Conservation (phyloP, 192 early-diverging fungal genomes). For the Coemansia sp. region DNA sequence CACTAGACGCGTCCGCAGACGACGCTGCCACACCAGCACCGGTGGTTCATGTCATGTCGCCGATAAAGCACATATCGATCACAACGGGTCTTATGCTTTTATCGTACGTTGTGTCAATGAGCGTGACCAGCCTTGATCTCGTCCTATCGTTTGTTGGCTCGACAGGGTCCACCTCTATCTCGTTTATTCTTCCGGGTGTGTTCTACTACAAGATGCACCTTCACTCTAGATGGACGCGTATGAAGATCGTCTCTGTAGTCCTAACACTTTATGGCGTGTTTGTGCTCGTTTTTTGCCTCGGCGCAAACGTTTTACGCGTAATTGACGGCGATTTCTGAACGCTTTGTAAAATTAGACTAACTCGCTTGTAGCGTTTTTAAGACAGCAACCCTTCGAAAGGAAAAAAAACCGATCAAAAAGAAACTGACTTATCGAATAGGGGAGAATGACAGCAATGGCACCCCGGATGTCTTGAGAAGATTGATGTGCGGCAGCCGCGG, state of each 20-base stretch:
- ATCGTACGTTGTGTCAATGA: constrained; percentile 73
- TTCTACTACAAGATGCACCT: constrained; percentile 88
- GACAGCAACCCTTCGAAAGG: no score
- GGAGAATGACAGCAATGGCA: no score
- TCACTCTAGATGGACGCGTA: constrained; percentile 59
- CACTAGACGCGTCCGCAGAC: constrained; percentile 3
- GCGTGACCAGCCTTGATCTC: constrained; percentile 75
- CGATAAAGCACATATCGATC: constrained; percentile 60
- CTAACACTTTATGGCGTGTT: constrained; percentile 68
- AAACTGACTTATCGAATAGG: no score
- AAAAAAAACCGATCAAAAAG: no score
- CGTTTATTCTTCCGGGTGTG: constrained; percentile 91
- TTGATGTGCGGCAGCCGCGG: no score
- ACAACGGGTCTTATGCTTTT: constrained; percentile 67
- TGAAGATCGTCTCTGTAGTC: constrained; percentile 64
- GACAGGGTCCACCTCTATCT: constrained; percentile 93
- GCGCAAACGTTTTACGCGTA: constrained; percentile 60
- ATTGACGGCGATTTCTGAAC: constrained; percentile 27
- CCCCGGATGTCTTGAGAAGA: no score
- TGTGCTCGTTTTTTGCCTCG: constrained; percentile 80
- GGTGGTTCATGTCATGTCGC: constrained; percentile 43
- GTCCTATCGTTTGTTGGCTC: constrained; percentile 93
- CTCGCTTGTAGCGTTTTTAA: no score
- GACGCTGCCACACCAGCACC: constrained; percentile 26
- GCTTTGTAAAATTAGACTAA: no score